Base-by-base conservation (phyloP, 768 basidiomycete species). In the Russula sp. region DNA sequence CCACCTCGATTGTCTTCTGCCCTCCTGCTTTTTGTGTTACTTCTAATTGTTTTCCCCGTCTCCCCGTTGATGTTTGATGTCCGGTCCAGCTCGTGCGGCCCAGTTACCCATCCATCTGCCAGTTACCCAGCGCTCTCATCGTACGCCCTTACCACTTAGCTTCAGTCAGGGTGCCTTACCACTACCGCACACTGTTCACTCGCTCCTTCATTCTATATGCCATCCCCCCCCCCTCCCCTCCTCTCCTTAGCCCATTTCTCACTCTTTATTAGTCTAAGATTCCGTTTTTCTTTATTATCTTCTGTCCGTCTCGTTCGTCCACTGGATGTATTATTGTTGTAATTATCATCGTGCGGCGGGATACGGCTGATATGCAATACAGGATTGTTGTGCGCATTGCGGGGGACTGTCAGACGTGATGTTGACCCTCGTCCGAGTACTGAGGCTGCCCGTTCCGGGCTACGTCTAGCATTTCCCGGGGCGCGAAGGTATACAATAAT, bases 321-420 rank as follows among this genome's bases (percentile, higher is more conserved):
- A 55, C 31, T 59, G 66, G 66, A 67, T 67, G 66, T 67, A 67
- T 67, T 67, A 65, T 62, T 67, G 55, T 61, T 67, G 66, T 67
- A 67, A 65, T 66, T 60, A 66, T 62, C 56, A 59, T 48, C 49
- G 57, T 58, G 64, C 54, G 48, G 42, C 45, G 60, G 65, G 59
- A 65, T 57, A 56, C 35, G 66, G 45, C 57, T 47, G 60, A 54
- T 61, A 59, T 55, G 47, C 63, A 57, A 58, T 65, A 42, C 54
- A 66, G 49, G 49, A 55, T 57, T 67, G 66, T 61, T 59, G 66
- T 67, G 64, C 11, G 44, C 49, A 18, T 31, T 52, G 39, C 13
- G 39, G 32, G 49, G 18, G 40, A 6, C 6, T 52, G 45, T 18
- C 22, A 4, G 22, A 27, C 22, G 22, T 27, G 42, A 31, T 10